Conservation (phyloP, 805 yeast species). For the Nakazawaea wickerhamii region DNA sequence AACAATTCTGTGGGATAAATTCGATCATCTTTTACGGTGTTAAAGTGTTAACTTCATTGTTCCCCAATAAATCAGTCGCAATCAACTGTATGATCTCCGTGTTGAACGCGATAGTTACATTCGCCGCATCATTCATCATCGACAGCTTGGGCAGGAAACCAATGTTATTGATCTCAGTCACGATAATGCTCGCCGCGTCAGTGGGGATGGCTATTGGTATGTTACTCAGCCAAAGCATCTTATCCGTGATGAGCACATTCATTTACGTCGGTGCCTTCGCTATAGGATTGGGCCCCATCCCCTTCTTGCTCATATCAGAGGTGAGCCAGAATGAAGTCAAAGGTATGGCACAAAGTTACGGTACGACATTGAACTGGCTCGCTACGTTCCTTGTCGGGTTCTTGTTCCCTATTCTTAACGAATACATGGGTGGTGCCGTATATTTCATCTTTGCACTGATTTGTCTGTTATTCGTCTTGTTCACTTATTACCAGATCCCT, state of each 20-base stretch:
- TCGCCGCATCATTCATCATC: constrained; percentile 66
- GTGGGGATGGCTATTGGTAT: constrained; percentile 66
- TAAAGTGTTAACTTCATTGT: constrained; percentile 61
- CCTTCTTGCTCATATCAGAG: constrained; percentile 83
- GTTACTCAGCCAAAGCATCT: constrained; percentile 33
- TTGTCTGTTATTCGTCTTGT: constrained; percentile 44
- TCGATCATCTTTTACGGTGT: constrained; percentile 93
- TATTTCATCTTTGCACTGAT: constrained; percentile 65
- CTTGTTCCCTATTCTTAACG: constrained; percentile 69
- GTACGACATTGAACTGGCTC: constrained; percentile 86
- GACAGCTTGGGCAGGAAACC: constrained; percentile 75
- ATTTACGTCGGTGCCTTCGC: constrained; percentile 70
- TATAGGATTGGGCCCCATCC: constrained; percentile 88
- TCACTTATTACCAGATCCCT: constrained; percentile 50
- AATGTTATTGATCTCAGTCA: constrained; percentile 58
- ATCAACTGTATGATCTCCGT: constrained; percentile 75
- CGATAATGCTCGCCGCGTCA: constrained; percentile 63
- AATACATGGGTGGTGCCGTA: constrained; percentile 67
- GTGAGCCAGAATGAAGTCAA: constrained; percentile 77
- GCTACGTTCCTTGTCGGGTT: constrained; percentile 82
- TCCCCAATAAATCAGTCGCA: constrained; percentile 66
- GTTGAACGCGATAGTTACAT: constrained; percentile 70
- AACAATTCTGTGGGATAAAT: constrained; percentile 91
- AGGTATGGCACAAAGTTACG: constrained; percentile 89
- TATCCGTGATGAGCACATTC: constrained; percentile 62